Percentiles rank a stretch among this genome's conserved stretches.
phyloP scores from a whole-genome alignment of 345 rosid species.

The Atalantia buxifolia region DNA sequence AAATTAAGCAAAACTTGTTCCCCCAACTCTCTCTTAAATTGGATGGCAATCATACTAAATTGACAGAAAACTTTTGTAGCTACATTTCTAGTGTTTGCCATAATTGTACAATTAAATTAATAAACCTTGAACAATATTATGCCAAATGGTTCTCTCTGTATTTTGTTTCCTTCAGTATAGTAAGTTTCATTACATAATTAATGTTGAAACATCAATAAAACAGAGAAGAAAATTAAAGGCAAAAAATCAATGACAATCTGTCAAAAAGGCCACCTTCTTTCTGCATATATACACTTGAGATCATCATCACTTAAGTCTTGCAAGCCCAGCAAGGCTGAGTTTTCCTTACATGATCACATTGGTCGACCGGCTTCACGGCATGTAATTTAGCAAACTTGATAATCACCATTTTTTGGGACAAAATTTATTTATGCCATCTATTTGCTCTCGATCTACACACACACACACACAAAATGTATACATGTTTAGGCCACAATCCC shows the following conservation, averaged over 20 bases:
- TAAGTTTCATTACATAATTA: not conserved
- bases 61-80: not conserved
- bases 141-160: not conserved
- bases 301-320: constrained; percentile 76
- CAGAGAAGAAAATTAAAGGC: constrained; percentile 4
- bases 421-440: too few relatives aligned
- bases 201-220: constrained; percentile 46
- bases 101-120: not conserved
- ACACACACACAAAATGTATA: too few relatives aligned
- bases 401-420: too few relatives aligned
- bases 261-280: constrained; percentile 77
- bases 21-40: too few relatives aligned
- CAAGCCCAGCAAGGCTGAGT: constrained; percentile 59
- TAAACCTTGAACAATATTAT: not conserved
- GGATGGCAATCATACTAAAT: too few relatives aligned
- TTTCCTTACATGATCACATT: constrained; percentile 22
- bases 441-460: too few relatives aligned
- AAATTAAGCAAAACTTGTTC: too few relatives aligned
- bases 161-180: too few relatives aligned
- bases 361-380: too few relatives aligned
- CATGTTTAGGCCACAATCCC: too few relatives aligned
- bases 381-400: too few relatives aligned
- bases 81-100: not conserved
- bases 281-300: constrained; percentile 54
- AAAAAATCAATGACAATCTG: constrained; percentile 7